These are phyloP conservation scores for Syncephalis plumigaleata DNA, from an alignment of 371 early-diverging fungal species.

Conservation along the genomic window DNA sequence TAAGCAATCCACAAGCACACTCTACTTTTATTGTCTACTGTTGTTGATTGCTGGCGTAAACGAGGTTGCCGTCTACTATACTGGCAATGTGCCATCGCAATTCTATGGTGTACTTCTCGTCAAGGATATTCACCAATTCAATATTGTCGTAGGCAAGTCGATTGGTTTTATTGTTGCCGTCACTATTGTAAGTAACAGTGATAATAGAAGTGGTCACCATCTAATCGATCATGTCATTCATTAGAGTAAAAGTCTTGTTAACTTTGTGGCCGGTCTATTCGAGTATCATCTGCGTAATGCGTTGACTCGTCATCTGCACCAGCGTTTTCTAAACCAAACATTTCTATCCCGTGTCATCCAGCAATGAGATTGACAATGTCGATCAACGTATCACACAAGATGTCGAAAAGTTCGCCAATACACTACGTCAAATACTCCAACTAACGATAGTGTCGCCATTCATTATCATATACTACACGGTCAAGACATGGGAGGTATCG, in stretches of 20 bases:
- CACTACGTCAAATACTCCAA: conserved; percentile 38
- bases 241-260: conserved; percentile 33
- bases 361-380: conserved; percentile 11
- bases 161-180: conserved; percentile 30
- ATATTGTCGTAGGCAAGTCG: conserved; percentile 23
- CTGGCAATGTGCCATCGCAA: conserved; percentile 46
- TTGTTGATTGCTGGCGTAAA: conserved; percentile 19
- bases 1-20: conserved; percentile 6
- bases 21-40: conserved; percentile 27
- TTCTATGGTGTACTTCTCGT: conserved; percentile 52
- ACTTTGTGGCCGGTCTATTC: conserved; percentile 31
- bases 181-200: conserved; percentile 22
- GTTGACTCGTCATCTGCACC: conserved; percentile 37
- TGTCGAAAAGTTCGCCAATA: conserved; percentile 54
- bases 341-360: conserved; percentile 27
- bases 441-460: conserved; percentile 54
- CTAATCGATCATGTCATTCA: background rate
- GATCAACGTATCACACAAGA: conserved; percentile 88
- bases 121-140: conserved; percentile 36
- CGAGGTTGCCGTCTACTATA: conserved; percentile 47
- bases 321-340: conserved; percentile 36
- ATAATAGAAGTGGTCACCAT: background rate
- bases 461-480: conserved; percentile 60
- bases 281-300: conserved; percentile 30
- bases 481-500: conserved; percentile 43